These are phyloP conservation scores for Peronospora belbahrii DNA, from an alignment of 352 stramenopile species.

Conservation along the genomic window DNA sequence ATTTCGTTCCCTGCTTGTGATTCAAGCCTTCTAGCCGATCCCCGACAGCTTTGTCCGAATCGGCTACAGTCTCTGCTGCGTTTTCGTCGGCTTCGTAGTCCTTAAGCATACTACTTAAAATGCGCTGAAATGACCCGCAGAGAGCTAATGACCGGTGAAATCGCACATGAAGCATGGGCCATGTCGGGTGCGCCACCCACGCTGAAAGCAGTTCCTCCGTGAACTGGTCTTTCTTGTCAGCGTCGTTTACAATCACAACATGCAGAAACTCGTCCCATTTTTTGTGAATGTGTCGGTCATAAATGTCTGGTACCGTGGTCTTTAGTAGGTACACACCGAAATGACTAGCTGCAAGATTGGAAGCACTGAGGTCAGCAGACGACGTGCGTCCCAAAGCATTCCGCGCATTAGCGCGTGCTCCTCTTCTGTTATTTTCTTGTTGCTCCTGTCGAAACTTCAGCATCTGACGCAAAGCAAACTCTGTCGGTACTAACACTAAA, in stretches of 20 bases:
- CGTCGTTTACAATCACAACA: conserved; percentile 42
- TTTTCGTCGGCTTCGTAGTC: conserved; percentile 21
- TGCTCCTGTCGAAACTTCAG: conserved; percentile 44
- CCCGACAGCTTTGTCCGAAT: conserved; percentile 16
- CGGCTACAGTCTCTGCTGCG: conserved; percentile 13
- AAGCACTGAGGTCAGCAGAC: conserved; percentile 4
- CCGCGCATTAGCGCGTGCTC: conserved; percentile 8
- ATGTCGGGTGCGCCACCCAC: conserved; percentile 53
- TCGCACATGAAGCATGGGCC: conserved; percentile 54
- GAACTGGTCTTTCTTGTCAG: conserved; percentile 54
- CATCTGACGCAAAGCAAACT: conserved; percentile 51
- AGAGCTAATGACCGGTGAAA: conserved; percentile 42
- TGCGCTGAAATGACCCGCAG: conserved; percentile 41
- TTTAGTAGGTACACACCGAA: conserved; percentile 56
- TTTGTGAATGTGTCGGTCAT: conserved; percentile 50
- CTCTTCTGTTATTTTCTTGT: conserved; percentile 36
- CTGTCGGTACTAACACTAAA: conserved; percentile 54
- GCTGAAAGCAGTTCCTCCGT: conserved; percentile 50
- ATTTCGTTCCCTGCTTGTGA: conserved; percentile 15
- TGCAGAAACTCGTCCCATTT: conserved; percentile 69
- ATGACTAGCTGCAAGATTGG: conserved; percentile 35
- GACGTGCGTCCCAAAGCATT: conserved; percentile 11
- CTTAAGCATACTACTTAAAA: conserved; percentile 38
- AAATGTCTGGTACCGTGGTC: conserved; percentile 55
- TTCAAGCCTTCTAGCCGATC: conserved; percentile 22